Base-by-base conservation (phyloP, 2,329 filamentous ascomycete genomes). In the Coleophoma crateriformis region DNA sequence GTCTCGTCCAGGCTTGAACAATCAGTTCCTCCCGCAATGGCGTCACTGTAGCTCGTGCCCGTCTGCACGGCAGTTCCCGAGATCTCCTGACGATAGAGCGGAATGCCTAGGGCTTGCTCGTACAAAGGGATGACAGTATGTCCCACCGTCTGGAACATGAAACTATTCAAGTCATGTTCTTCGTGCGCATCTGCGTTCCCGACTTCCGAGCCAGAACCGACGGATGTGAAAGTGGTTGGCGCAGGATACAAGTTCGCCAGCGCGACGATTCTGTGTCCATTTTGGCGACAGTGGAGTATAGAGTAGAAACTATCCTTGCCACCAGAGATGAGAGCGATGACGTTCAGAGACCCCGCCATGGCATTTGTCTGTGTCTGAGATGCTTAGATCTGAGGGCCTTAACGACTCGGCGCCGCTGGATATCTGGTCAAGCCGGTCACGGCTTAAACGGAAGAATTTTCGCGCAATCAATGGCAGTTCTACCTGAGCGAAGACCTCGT, bases 121-220 rank as follows among this genome's bases (percentile, higher is more conserved):
- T 96, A 97, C 14, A 96, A 77, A 2, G 91, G 90, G 50, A 97
- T 85, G 15, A 96, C 74, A 50, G 82, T 78, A 68, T 97, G 90
- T 12, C 94, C 94, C 52, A 96, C 88, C 3, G 94, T 99, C 74
- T 99, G 94, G 74, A 97, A 99, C 94, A 99, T 99, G 82, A 94
- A 97, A 72, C 91, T 96, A 69, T 99, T 90, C 60, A 95, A 77
- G 67, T 97, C 88, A 49, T 77, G 71, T 54, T 75, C 72, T 34
- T 67, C 65, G 27, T 64, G 67, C 6, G 12, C 41, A 33, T 44
- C 20, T n/a, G 12, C 35, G 2, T 39, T 15, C 14, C 17, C n/a
- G 17, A 1, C 11, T 33, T 5, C 17, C 8, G 20, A 20, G 33
- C 13, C 10, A 38, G 44, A 19, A 44, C n/a, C 13, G 11, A 7